Conservation (phyloP, 495 filamentous ascomycete genomes). For the Xylaria acuta region DNA sequence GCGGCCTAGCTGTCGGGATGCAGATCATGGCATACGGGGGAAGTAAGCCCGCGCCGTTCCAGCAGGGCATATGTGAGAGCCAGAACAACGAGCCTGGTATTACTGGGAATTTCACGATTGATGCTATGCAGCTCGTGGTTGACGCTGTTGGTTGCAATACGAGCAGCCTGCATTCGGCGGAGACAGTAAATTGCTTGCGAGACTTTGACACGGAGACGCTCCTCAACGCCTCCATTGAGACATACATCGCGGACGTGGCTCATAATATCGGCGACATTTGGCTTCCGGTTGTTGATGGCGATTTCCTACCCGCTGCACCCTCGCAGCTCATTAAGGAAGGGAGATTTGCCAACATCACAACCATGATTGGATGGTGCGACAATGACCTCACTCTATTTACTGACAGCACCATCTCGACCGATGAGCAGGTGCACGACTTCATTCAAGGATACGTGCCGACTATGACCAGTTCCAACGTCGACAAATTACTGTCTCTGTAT, state of each 20-base stretch:
- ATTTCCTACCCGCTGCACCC: conserved; percentile 48
- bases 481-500: conserved; percentile 44
- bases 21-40: conserved; percentile 51
- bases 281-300: conserved; percentile 49
- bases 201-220: conserved; percentile 55
- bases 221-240: conserved; percentile 44
- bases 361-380: conserved; percentile 43
- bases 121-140: conserved; percentile 49
- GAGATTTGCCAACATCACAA: conserved; percentile 42
- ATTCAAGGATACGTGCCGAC: conserved; percentile 60
- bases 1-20: conserved; percentile 50
- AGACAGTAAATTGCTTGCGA: conserved; percentile 63
- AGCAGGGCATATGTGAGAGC: conserved; percentile 41
- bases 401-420: conserved; percentile 43
- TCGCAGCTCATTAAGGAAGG: conserved; percentile 45
- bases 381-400: conserved; percentile 36
- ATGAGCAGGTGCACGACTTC: conserved; percentile 57
- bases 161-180: conserved; percentile 36
- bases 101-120: conserved; percentile 35
- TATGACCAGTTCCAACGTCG: conserved; percentile 40
- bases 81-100: conserved; percentile 39
- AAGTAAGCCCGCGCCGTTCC: conserved; percentile 44
- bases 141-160: conserved; percentile 56
- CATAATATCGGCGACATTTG: conserved; percentile 41
- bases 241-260: conserved; percentile 28